Evolutionary conservation across 345 rosid genomes (phyloP), one percentile per base, ranked within the genome.

Genomic region (Gossypium raimondii): DNA sequence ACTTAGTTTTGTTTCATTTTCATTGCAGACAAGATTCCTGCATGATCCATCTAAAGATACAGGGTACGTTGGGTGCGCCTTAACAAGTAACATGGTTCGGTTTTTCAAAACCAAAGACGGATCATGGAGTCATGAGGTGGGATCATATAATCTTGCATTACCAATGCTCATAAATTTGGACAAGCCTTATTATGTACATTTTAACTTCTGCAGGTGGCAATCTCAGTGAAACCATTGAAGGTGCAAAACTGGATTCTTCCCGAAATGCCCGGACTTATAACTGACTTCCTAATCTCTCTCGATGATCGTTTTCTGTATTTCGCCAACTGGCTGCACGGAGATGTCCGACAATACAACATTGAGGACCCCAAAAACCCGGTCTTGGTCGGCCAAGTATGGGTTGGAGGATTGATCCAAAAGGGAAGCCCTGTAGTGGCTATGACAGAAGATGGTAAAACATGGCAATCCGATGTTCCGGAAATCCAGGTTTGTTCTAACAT

Each of bases 231-330:
- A 79, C 88, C 98, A 0, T 25, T 92, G 82, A 88, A 92, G 86
- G 97, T 94, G 81, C 89, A 86, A 80, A 92, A 92, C 85, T 94
- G 98, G 98, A 85, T 90, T 65, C 92, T 92, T 73, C 97, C 98
- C 6, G 93, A 90, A 74, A 90, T 94, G 97, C 98, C 97, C 0
- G 97, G 97, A 72, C 97, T 94, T 24, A 86, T 94, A 69, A 92
- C 98, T 0, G 97, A 94, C 79, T 88, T 88, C 82, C 81, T 94
- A 79, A 85, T 94, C 55, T 94, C 98, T n/a, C 97, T 94, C 4
- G 93, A 94, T 72, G 98, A 94, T 56, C 89, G 88, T 6, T 94
- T 87, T 76, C 67, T 94, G 51, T 94, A 92, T 88, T 92, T 92
- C 56, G 87, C 72, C 69, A 94, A 92, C 85, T 94, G 98, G 98